Percentiles rank a stretch among this genome's conserved stretches.
Evolutionary conservation across 176 grass and related monocot species (phyloP).

Genomic region (Triticum dicoccoides): DNA sequence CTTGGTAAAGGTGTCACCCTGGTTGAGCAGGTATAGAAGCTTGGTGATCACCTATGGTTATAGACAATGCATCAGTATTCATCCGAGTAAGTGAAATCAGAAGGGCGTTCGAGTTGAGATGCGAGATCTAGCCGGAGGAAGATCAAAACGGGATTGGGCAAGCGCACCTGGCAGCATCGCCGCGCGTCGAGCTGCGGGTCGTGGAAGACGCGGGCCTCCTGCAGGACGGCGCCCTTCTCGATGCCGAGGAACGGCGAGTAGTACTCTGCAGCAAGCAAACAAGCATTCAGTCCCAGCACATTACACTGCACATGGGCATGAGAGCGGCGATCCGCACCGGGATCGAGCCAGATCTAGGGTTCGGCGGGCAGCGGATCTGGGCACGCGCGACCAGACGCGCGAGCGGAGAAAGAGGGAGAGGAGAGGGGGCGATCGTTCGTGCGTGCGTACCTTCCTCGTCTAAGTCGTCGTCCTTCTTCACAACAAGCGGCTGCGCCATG

Average conservation of each 20-base stretch:
- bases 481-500: conserved; percentile 86
- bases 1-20: conserved; percentile 97
- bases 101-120: not conserved
- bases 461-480: conserved; percentile 97
- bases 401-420: not conserved
- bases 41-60: conserved; percentile 89
- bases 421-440: not conserved
- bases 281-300: conserved; percentile 4
- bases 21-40: conserved; percentile 96
- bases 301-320: not conserved
- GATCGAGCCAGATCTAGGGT: conserved; percentile 21
- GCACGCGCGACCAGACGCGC: not conserved
- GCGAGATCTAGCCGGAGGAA: not conserved
- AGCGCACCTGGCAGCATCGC: conserved; percentile 83
- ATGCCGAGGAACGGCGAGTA: conserved; percentile 97
- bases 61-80: conserved; percentile 25
- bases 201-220: conserved; percentile 96
- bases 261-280: conserved; percentile 53
- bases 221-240: conserved; percentile 95
- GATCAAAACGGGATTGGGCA: not conserved
- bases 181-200: conserved; percentile 93
- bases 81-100: not conserved
- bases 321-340: not conserved
- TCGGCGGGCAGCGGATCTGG: conserved; percentile 15
- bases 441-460: conserved; percentile 79